Percentiles rank a stretch among this genome's conserved stretches.
These are phyloP conservation scores for Cetraspora pellucida DNA, from an alignment of 192 early-diverging fungal species.

Conservation along the genomic window DNA sequence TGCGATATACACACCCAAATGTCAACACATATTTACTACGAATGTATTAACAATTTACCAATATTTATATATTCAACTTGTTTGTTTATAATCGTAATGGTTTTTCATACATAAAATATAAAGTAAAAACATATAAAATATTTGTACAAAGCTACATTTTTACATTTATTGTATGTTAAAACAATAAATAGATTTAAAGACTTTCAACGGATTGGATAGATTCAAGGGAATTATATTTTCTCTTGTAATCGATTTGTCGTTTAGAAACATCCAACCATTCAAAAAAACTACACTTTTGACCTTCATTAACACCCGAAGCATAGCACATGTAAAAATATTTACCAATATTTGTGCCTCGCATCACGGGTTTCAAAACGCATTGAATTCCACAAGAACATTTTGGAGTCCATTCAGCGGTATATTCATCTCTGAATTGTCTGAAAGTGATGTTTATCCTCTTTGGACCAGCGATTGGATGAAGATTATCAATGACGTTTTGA, in stretches of 20 bases:
- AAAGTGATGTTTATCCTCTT: slow-evolving; percentile 50
- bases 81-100: no score
- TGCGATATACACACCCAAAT: no score
- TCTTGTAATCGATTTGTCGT: neutral
- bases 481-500: slow-evolving; percentile 18
- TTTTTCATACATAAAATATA: no score
- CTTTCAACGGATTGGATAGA: no score
- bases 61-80: no score
- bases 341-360: slow-evolving; percentile 44
- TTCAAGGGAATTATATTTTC: no score
- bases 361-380: slow-evolving; percentile 43
- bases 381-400: slow-evolving; percentile 45
- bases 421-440: slow-evolving; percentile 42
- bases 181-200: no score
- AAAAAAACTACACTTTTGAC: slow-evolving; percentile 40
- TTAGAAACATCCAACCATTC: slow-evolving; percentile 46
- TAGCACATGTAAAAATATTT: slow-evolving; percentile 52
- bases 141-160: no score
- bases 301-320: slow-evolving; percentile 32
- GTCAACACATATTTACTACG: no score
- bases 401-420: slow-evolving; percentile 40
- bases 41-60: no score
- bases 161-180: no score
- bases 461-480: neutral
- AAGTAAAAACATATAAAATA: no score